Base-by-base conservation (phyloP, 164 flowering plant species). In the Dillenia suffruticosa region DNA sequence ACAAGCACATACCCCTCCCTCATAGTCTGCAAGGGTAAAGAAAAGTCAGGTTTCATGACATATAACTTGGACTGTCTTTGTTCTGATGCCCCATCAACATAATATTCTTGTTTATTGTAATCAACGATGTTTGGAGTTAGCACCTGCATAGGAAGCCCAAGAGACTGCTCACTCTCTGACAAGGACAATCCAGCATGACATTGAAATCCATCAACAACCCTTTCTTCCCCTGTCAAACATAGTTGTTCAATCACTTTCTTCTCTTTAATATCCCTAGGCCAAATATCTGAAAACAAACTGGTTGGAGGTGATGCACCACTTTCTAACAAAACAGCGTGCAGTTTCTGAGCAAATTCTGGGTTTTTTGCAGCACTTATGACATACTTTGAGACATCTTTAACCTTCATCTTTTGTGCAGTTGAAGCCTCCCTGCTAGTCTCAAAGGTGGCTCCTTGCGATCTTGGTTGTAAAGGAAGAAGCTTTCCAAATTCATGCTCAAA, bases 261-360 rank as follows among this genome's bases (percentile, higher is more conserved):
- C 40, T 77, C 82, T 51, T 63, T 72, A 14, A 65, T 45, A 54
- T 72, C 75, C 40, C 58, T 72, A 0, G 66, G 59, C 63, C 69
- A 68, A 55, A 80, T 70, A 77, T 81, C 82, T 50, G 74, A 63
- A 72, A 84, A 84, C 56, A 85, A 74, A 85, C 82, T 84, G 51
- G 84, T 77, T 15, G 92, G 91, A 56, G 90, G 92, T 12, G 90
- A 77, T 48, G 92, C 89, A 56, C 89, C 96, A 72, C 87, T 88
- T 70, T 92, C 92, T 63, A 85, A 66, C 71, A 87, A 78, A 63
- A 93, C 87, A 63, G 94, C 89, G 76, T 83, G 90, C 45, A 89
- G 74, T 66, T 90, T 87, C 73, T 83, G 90, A 12, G 93, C 93
- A 74, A 90, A 85, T 68, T 86, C 93, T 44, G 97, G 89, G 70